Evolutionary conservation across 345 rosid species (phyloP).

Genomic region (Aurinia saxatilis): DNA sequence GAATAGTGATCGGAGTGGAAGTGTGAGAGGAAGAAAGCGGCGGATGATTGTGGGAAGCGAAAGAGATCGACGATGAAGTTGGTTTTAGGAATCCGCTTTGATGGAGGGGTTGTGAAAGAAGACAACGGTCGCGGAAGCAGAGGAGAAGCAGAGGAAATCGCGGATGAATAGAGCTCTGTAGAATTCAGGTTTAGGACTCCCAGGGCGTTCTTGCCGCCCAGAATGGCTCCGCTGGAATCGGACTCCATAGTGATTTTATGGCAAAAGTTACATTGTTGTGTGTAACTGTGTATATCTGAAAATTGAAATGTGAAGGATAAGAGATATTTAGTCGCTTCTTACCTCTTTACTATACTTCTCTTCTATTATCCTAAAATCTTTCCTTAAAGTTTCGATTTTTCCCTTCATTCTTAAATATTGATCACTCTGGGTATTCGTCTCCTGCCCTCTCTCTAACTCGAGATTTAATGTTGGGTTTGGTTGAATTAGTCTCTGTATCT

Average conservation of each 20-base stretch:
- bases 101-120: constrained; percentile 37
- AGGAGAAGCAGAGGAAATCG: constrained; percentile 29
- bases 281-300: too few species aligned
- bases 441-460: too few species aligned
- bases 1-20: constrained; percentile 88
- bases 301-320: too few species aligned
- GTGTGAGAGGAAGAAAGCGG: constrained; percentile 79
- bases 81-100: constrained; percentile 68
- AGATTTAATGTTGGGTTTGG: too few species aligned
- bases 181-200: constrained; percentile 47
- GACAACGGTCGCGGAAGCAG: constrained; percentile 14
- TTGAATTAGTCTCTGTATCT: too few species aligned
- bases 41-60: constrained; percentile 45
- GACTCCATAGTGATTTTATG: constrained; percentile 1
- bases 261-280: too few species aligned
- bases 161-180: constrained; percentile 40
- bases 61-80: constrained; percentile 78
- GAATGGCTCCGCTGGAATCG: background rate
- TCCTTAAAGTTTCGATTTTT: too few species aligned
- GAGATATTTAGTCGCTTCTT: too few species aligned
- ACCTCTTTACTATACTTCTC: too few species aligned
- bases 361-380: too few species aligned
- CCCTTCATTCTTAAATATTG: too few species aligned
- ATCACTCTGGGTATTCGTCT: too few species aligned
- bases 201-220: background rate